These are phyloP conservation scores for Quercus phellos DNA, from an alignment of 331 rosid genomes.

Conservation along the genomic window DNA sequence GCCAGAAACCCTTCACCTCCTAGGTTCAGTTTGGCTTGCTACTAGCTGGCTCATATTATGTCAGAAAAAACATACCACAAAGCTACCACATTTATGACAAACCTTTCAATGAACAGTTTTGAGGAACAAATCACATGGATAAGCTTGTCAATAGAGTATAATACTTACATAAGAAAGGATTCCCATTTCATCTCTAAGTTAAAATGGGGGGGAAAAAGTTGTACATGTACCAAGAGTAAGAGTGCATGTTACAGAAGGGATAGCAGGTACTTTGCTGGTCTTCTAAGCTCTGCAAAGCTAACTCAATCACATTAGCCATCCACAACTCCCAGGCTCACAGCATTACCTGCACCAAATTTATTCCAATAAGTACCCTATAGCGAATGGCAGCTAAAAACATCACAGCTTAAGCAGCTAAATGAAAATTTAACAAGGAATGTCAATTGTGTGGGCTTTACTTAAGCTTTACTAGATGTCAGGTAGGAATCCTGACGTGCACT, in stretches of 20 bases:
- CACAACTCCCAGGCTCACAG: background rate
- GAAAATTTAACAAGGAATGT: slow-evolving; percentile 29
- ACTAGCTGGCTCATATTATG: background rate
- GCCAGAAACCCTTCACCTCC: too few species aligned
- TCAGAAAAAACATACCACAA: background rate
- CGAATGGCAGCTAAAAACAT: background rate
- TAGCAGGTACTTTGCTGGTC: background rate
- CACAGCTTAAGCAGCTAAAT: slow-evolving; percentile 9
- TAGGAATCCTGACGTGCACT: too few species aligned
- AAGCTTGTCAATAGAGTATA: background rate
- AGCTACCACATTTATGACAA: background rate
- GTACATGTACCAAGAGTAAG: background rate
- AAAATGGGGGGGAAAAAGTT: background rate
- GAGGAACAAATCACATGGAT: background rate
- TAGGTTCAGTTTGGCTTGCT: background rate
- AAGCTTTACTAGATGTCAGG: too few species aligned
- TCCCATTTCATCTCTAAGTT: background rate
- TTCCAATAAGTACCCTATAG: background rate
- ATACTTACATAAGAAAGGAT: background rate
- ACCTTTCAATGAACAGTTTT: background rate
- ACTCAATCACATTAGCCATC: slow-evolving; percentile 3
- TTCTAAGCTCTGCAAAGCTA: slow-evolving; percentile 6
- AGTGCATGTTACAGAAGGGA: background rate
- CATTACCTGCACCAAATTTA: slow-evolving; percentile 14
- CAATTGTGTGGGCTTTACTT: slow-evolving; percentile 6